These are phyloP conservation scores for Xylaria curta DNA, from an alignment of 495 filamentous ascomycete species.

Conservation along the genomic window DNA sequence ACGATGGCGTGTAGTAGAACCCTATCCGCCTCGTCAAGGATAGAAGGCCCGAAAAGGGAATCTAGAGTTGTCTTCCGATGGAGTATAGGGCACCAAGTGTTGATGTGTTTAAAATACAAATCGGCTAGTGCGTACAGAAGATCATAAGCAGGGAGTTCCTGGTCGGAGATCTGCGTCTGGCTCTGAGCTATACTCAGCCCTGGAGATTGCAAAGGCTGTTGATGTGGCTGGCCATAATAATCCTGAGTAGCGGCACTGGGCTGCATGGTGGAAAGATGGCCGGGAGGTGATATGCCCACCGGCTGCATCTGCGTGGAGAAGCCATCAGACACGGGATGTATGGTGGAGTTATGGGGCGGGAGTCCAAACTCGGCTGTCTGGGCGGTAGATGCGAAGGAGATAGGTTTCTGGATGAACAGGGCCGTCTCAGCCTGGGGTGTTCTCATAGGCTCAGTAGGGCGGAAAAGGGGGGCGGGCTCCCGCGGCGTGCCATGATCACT, in stretches of 20 bases:
- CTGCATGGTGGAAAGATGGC: constrained; percentile 40
- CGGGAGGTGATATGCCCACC: constrained; percentile 45
- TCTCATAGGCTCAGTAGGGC: constrained; percentile 49
- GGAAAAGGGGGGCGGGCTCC: constrained; percentile 48
- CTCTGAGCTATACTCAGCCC: constrained; percentile 46
- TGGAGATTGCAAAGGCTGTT: constrained; percentile 53
- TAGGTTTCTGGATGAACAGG: constrained; percentile 67
- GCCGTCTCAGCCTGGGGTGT: constrained; percentile 66
- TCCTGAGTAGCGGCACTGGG: constrained; percentile 46
- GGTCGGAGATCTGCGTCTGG: constrained; percentile 59
- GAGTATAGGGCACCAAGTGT: constrained; percentile 89
- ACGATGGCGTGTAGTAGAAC: constrained; percentile 87
- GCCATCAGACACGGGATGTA: constrained; percentile 42
- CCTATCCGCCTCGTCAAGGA: constrained; percentile 78
- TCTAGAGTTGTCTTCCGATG: constrained; percentile 81
- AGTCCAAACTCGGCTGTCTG: constrained; percentile 47
- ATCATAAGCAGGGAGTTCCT: constrained; percentile 85
- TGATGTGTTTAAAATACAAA: constrained; percentile 89
- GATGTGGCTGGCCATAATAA: constrained; percentile 51
- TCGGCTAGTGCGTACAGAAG: constrained; percentile 81
- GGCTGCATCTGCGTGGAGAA: constrained; percentile 42
- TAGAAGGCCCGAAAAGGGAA: constrained; percentile 77
- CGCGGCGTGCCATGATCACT: constrained; percentile 57
- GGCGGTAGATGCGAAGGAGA: constrained; percentile 41
- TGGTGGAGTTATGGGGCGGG: constrained; percentile 36